These are phyloP conservation scores for Camelina sativa DNA, from an alignment of 345 rosid species.

Conservation along the genomic window DNA sequence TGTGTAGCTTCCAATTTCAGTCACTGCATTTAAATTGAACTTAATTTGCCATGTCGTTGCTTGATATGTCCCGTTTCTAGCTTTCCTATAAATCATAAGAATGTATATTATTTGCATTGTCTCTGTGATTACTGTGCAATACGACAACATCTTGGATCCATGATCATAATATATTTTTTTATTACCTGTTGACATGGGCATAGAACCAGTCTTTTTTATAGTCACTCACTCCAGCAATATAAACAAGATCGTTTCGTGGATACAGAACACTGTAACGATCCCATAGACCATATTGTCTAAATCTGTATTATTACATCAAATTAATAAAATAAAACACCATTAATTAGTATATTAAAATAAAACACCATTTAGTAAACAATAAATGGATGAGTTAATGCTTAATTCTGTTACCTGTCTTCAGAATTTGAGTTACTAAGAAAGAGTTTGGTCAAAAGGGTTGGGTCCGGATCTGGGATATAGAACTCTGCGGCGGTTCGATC, in stretches of 20 bases:
- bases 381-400: neutral
- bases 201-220: constrained; percentile 71
- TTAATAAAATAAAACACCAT: neutral
- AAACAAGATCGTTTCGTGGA: constrained; percentile 58
- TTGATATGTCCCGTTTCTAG: constrained; percentile 39
- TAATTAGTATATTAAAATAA: neutral
- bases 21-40: constrained; percentile 49
- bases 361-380: neutral
- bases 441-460: constrained; percentile 55
- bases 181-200: constrained; percentile 76
- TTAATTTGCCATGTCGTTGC: constrained; percentile 75
- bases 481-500: constrained; percentile 80
- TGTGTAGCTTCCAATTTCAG: constrained; percentile 51
- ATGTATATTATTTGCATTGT: neutral
- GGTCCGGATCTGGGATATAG: constrained; percentile 66
- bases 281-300: constrained; percentile 85
- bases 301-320: constrained; percentile 44
- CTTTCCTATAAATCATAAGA: constrained; percentile 42
- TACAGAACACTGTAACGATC: constrained; percentile 63
- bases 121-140: neutral
- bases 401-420: constrained; percentile 47
- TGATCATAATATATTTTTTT: neutral
- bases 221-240: constrained; percentile 51
- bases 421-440: constrained; percentile 27
- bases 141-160: neutral